Evolutionary conservation across 441 rosid species (phyloP).

Genomic region (Erysimum cheiri): DNA sequence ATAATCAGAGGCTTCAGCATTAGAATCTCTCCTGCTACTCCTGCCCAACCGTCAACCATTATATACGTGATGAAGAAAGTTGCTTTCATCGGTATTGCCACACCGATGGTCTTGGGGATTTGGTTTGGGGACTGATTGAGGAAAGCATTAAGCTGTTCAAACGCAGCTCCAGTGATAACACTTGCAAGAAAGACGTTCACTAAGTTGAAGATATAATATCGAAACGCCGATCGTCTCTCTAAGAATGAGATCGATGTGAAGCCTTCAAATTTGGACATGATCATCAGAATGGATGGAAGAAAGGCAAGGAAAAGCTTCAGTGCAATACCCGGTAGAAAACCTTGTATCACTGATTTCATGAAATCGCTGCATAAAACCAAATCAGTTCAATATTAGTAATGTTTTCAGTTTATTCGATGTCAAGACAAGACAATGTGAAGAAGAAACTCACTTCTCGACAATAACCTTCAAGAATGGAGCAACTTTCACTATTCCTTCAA

Average conservation of each 20-base stretch:
- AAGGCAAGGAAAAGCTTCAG: conserved; percentile 97
- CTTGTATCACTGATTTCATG: conserved; percentile 78
- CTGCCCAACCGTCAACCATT: conserved; percentile 99
- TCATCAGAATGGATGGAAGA: conserved; percentile 88
- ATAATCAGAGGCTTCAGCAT: conserved; percentile 82
- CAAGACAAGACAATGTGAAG: conserved; percentile 21
- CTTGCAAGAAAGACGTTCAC: conserved; percentile 89
- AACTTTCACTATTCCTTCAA: conserved; percentile 79
- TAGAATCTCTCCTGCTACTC: conserved; percentile 87
- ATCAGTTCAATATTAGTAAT: not conserved
- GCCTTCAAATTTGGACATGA: conserved; percentile 96
- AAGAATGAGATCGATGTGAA: conserved; percentile 71
- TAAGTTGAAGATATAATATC: conserved; percentile 81
- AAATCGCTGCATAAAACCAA: conserved; percentile 52
- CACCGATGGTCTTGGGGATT: conserved; percentile 82
- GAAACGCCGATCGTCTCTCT: conserved; percentile 88
- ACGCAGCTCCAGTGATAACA: conserved; percentile 76
- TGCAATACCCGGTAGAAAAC: conserved; percentile 85
- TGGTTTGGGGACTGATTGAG: conserved; percentile 65
- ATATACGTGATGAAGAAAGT: conserved; percentile 94
- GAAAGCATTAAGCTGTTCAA: conserved; percentile 79
- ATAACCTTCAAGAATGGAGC: conserved; percentile 71
- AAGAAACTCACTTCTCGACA: conserved; percentile 66
- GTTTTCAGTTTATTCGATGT: conserved; percentile 8
- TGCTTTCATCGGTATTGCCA: conserved; percentile 89